These are phyloP conservation scores for Populus deltoides DNA, from an alignment of 345 rosid genomes.

Conservation along the genomic window DNA sequence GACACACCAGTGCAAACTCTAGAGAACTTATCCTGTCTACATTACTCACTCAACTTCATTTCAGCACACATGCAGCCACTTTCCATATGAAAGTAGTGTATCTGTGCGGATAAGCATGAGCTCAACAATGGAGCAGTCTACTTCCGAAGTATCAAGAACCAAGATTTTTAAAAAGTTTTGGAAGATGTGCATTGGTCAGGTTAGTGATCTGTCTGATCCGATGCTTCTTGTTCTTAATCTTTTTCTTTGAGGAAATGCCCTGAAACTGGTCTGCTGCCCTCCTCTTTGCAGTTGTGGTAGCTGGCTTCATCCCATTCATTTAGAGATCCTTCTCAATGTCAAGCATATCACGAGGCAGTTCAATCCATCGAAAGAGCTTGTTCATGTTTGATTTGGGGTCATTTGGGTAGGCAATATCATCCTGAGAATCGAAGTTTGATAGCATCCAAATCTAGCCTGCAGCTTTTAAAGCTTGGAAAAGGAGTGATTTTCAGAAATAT, in stretches of 20 bases:
- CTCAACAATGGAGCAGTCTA: background rate
- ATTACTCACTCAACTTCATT: no score
- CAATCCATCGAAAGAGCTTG: slow-evolving; percentile 51
- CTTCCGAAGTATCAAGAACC: background rate
- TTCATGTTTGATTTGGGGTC: slow-evolving; percentile 75
- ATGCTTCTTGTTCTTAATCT: slow-evolving; percentile 65
- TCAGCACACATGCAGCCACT: background rate
- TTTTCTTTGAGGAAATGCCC: slow-evolving; percentile 52
- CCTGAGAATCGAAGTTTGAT: slow-evolving; percentile 66
- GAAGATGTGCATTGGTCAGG: slow-evolving; percentile 81
- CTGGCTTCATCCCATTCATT: slow-evolving; percentile 77
- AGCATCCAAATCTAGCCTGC: slow-evolving; percentile 63
- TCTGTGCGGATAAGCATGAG: background rate
- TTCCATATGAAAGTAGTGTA: background rate
- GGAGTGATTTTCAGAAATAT: no score
- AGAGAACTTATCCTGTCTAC: background rate
- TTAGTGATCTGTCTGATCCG: slow-evolving; percentile 79
- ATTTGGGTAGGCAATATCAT: slow-evolving; percentile 77
- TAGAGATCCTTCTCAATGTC: slow-evolving; percentile 74
- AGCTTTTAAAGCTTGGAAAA: slow-evolving; percentile 40
- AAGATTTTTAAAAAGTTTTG: slow-evolving; percentile 51
- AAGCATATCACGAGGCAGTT: slow-evolving; percentile 67
- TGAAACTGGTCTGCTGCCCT: slow-evolving; percentile 68
- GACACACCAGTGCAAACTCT: background rate
- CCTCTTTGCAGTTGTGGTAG: slow-evolving; percentile 67